These are phyloP conservation scores for Trichoderma harzianum DNA, from an alignment of 2,329 filamentous ascomycete genomes.

Conservation along the genomic window DNA sequence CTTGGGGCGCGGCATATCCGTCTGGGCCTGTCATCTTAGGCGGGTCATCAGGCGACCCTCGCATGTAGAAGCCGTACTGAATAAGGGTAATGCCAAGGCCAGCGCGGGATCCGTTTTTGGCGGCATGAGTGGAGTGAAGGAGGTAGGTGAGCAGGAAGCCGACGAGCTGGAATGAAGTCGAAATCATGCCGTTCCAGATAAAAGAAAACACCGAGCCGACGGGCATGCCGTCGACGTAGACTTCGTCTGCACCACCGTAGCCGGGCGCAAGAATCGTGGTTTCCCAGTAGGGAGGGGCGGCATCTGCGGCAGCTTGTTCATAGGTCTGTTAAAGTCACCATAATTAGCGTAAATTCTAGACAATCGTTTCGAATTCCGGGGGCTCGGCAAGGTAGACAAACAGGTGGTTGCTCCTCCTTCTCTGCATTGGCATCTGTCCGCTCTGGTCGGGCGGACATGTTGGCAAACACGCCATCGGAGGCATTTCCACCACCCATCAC, in stretches of 20 bases:
- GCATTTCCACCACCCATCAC: conserved; percentile 72
- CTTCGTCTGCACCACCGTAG: conserved; percentile 84
- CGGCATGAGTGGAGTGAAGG: conserved; percentile 94
- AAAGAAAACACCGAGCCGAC: conserved; percentile 86
- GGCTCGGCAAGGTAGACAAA: conserved; percentile 48
- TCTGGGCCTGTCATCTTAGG: conserved; percentile 49
- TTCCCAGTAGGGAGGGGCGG: conserved; percentile 97
- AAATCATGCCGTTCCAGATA: conserved; percentile 93
- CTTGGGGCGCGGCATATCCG: conserved; percentile 66
- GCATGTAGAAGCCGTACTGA: conserved; percentile 97
- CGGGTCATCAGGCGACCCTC: conserved; percentile 51
- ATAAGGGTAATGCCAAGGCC: conserved; percentile 93
- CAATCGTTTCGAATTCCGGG: background rate
- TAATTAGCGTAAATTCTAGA: background rate
- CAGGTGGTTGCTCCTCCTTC: conserved; percentile 87
- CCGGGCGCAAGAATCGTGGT: conserved; percentile 95
- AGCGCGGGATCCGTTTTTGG: conserved; percentile 93
- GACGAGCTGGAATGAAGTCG: conserved; percentile 94
- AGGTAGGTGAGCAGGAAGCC: conserved; percentile 98
- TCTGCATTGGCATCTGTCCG: conserved; percentile 62
- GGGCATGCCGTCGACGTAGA: conserved; percentile 94
- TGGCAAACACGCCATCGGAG: conserved; percentile 94
- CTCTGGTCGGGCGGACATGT: conserved; percentile 87
- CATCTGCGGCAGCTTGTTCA: conserved; percentile 95
- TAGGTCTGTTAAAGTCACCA: conserved; percentile 66